Percentiles rank a stretch among this genome's conserved stretches.
phyloP scores from a whole-genome alignment of 2,329 filamentous ascomycete species.

The Curvularia lunata region DNA sequence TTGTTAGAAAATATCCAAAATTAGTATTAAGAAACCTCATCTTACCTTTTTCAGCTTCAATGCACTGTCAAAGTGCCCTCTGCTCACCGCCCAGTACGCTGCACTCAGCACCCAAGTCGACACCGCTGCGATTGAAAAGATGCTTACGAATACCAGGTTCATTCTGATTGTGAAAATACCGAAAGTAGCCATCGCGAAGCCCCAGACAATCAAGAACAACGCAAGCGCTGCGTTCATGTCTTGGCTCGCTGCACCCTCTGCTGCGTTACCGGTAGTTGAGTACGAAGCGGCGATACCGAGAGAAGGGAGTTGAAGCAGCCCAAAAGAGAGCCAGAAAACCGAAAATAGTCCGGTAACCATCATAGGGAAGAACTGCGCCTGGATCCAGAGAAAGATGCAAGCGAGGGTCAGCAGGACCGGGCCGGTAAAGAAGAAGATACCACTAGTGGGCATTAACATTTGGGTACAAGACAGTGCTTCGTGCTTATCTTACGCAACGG shows the following conservation, averaged over 20 bases:
- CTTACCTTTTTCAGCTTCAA: conserved; percentile 55
- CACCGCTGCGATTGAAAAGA: conserved; percentile 57
- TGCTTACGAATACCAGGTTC: conserved; percentile 58
- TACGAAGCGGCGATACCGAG: conserved; percentile 56
- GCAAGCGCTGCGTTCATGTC: conserved; percentile 59
- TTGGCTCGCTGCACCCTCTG: conserved; percentile 52
- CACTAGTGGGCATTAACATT: conserved; percentile 19
- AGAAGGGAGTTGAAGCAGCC: conserved; percentile 58
- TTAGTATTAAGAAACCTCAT: background rate
- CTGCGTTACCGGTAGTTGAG: conserved; percentile 50
- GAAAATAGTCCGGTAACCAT: conserved; percentile 60
- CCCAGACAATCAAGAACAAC: conserved; percentile 61
- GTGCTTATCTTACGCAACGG: conserved; percentile 36
- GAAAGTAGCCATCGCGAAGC: conserved; percentile 60
- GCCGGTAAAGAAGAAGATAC: conserved; percentile 54
- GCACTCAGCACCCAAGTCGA: conserved; percentile 56
- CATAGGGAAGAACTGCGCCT: conserved; percentile 50
- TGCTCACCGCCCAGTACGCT: conserved; percentile 58
- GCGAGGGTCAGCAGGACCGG: conserved; percentile 57
- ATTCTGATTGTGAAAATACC: conserved; percentile 60
- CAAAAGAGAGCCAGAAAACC: conserved; percentile 61
- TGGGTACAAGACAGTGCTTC: background rate
- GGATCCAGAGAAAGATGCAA: conserved; percentile 61
- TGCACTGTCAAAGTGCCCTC: conserved; percentile 53
- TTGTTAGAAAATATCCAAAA: conserved; percentile 3